Evolutionary conservation across 1,139 yeast genomes (phyloP).

Genomic region (Kazachstania sp.): DNA sequence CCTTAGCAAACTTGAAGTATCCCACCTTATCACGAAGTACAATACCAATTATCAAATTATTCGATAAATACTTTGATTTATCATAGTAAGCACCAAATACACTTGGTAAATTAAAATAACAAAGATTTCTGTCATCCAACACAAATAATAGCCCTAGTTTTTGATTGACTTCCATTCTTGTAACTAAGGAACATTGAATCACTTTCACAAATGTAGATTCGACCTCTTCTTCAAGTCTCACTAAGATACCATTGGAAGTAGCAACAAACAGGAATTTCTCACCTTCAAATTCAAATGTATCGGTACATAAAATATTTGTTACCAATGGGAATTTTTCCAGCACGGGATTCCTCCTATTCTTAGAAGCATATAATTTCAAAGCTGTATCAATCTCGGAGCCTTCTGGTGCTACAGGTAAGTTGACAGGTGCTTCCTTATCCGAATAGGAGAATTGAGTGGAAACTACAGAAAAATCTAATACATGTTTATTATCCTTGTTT

Average conservation of each 20-base stretch:
- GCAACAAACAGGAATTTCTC: slow-evolving; percentile 26
- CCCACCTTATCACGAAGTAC: slow-evolving; percentile 35
- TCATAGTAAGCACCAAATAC: slow-evolving; percentile 31
- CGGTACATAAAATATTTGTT: slow-evolving; percentile 42
- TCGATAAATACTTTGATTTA: slow-evolving; percentile 23
- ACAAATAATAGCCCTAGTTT: slow-evolving; percentile 51
- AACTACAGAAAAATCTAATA: slow-evolving; percentile 46
- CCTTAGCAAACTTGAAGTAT: slow-evolving; percentile 52
- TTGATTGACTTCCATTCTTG: slow-evolving; percentile 55
- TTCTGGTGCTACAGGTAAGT: slow-evolving; percentile 53
- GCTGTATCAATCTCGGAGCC: slow-evolving; percentile 56
- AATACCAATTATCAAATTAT: slow-evolving; percentile 29
- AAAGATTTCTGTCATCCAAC: slow-evolving; percentile 49
- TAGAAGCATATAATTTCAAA: slow-evolving; percentile 29
- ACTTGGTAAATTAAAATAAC: slow-evolving; percentile 50
- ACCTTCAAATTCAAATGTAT: slow-evolving; percentile 35
- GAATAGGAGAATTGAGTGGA: slow-evolving; percentile 64
- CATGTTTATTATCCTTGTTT: slow-evolving; percentile 40
- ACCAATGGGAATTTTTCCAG: slow-evolving; percentile 4
- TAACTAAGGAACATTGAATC: slow-evolving; percentile 44
- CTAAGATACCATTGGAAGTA: slow-evolving; percentile 30
- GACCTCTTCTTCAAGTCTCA: slow-evolving; percentile 31
- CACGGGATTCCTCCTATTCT: slow-evolving; percentile 17
- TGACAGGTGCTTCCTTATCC: slow-evolving; percentile 41
- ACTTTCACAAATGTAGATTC: slow-evolving; percentile 42